These are phyloP conservation scores for Chytriomyces hyalinus DNA, from an alignment of 192 early-diverging fungal species.

Conservation along the genomic window DNA sequence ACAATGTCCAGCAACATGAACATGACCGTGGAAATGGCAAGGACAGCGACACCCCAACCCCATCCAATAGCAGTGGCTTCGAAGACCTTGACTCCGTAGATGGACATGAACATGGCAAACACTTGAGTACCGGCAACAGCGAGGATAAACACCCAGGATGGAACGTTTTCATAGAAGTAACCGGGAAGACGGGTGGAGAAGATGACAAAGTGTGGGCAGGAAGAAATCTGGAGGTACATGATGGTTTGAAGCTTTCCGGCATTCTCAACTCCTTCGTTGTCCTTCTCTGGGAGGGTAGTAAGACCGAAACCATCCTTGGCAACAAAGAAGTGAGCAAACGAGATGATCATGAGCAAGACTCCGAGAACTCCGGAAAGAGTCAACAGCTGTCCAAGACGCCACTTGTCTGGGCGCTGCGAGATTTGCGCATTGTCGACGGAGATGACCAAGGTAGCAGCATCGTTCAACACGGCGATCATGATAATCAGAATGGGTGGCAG, in stretches of 20 bases:
- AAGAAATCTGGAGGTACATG: constrained; percentile 95
- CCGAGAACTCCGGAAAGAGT: constrained; percentile 79
- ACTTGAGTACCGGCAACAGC: constrained; percentile 89
- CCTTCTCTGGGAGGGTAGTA: neutral
- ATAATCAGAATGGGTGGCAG: constrained; percentile 87
- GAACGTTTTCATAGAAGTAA: constrained; percentile 88
- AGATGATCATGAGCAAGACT: constrained; percentile 72
- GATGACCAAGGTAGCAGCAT: constrained; percentile 92
- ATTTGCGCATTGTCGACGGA: constrained; percentile 84
- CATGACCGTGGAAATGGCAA: constrained; percentile 79
- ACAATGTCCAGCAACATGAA: constrained; percentile 87
- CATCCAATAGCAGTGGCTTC: constrained; percentile 55
- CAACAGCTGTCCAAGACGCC: constrained; percentile 89
- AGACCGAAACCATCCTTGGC: constrained; percentile 60
- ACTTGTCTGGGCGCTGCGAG: constrained; percentile 82
- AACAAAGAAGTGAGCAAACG: constrained; percentile 85
- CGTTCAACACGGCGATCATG: constrained; percentile 89
- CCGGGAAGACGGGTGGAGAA: constrained; percentile 91
- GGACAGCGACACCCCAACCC: constrained; percentile 72
- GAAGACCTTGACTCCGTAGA: constrained; percentile 62
- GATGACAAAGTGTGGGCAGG: constrained; percentile 93
- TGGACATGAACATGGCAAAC: constrained; percentile 88
- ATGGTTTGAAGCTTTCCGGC: constrained; percentile 78
- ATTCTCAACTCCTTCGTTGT: neutral
- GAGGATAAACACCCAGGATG: constrained; percentile 76